Base-by-base conservation (phyloP, 208 protist genomes). In the Leishmania major region DNA sequence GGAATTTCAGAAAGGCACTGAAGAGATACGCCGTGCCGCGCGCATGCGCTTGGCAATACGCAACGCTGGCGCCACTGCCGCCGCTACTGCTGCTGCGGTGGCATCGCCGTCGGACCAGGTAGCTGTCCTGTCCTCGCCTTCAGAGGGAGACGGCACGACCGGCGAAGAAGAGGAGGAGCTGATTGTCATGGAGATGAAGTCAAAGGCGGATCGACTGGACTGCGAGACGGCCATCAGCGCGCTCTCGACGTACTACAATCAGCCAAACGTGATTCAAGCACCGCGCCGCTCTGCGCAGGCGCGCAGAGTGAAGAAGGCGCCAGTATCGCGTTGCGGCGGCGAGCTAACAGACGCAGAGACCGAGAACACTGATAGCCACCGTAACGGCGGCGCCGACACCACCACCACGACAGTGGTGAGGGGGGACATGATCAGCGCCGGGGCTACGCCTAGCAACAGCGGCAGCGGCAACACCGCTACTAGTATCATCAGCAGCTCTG, bases 191-290 rank as follows among this genome's bases (percentile, higher is more conserved):
- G 83, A 92, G 69, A 81, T 95, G 72, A 84, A 87, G 77, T 31
- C 82, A 8, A 87, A 83, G 83, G 80, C n/a, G 62, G 77, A 81
- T 47, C 91, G 88, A 45, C 55, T 96, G 40, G 95, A 98, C 86
- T 96, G 92, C 81, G 95, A 98, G 79, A 98, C 92, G 0, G 94
- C 87, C 28, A 84, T 97, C 25, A 96, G 89, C 69, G 81, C 89
- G 17, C 92, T 92, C 80, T 95, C 92, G 1, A 97, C 90, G 15
- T 95, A 96, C 80, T 95, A 92, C 87, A 97, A 98, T 80, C 95
- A 98, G 76, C 95, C 95, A 19, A 96, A 96, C 77, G 87, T 97
- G 5, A 96, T 98, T 82, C 75, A 86, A n/a, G 86, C 93, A 3
- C 86, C 91, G 0, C 77, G 83, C 80, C 75, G 74, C 60, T 25